Conservation (phyloP, 805 yeast genomes). For the Ogataea parapolymorpha region DNA sequence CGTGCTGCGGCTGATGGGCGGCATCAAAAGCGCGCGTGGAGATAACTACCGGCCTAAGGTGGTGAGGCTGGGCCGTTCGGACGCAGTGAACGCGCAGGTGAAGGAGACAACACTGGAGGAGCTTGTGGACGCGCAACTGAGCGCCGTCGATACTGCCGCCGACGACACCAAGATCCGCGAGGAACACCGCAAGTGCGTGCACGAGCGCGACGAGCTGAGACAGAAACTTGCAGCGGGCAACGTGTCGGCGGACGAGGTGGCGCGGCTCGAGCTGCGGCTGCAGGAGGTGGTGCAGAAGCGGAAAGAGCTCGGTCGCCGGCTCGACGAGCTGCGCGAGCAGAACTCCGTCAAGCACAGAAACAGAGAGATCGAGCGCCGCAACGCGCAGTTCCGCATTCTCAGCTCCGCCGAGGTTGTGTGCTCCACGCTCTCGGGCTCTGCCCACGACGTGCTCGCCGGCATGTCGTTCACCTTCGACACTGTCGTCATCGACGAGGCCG, state of each 20-base stretch:
- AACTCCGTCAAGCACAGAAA: slow-evolving; percentile 66
- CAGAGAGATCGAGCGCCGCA: slow-evolving; percentile 73
- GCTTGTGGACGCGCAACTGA: slow-evolving; percentile 62
- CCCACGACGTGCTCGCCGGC: slow-evolving; percentile 78
- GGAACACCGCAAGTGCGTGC: slow-evolving; percentile 49
- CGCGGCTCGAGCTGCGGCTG: slow-evolving; percentile 46
- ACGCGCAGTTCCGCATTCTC: slow-evolving; percentile 68
- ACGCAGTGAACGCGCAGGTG: slow-evolving; percentile 80
- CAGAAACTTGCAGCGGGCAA: slow-evolving; percentile 29
- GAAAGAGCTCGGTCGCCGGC: slow-evolving; percentile 64
- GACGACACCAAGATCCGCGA: slow-evolving; percentile 48
- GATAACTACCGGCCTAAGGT: slow-evolving; percentile 55
- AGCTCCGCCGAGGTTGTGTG: slow-evolving; percentile 81
- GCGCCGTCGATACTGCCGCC: slow-evolving; percentile 32
- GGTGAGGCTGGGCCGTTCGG: slow-evolving; percentile 87
- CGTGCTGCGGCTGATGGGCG: slow-evolving; percentile 73
- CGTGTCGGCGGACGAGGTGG: slow-evolving; percentile 41
- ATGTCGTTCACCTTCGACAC: slow-evolving; percentile 80
- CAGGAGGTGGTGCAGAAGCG: slow-evolving; percentile 58
- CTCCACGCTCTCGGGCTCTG: slow-evolving; percentile 90
- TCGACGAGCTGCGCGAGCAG: slow-evolving; percentile 78
- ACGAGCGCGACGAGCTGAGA: slow-evolving; percentile 56
- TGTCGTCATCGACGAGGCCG: slow-evolving; percentile 94
- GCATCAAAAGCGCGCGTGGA: slow-evolving; percentile 60
- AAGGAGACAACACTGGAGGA: slow-evolving; percentile 84